These are phyloP conservation scores for Hanseniaspora gamundiae DNA, from an alignment of 1,139 yeast species.

Conservation along the genomic window DNA sequence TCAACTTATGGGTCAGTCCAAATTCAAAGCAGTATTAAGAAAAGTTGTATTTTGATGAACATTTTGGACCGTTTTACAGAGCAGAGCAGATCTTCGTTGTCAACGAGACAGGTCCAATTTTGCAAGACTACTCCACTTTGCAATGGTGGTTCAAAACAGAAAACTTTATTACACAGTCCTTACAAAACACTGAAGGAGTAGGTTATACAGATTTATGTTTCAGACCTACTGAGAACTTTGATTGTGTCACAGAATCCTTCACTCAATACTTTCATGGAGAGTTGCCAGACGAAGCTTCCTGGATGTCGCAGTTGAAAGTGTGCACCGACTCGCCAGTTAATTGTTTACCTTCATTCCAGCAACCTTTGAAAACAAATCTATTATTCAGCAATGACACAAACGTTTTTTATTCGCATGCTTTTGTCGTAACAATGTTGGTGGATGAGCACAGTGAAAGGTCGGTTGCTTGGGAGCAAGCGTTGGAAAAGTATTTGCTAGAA, in stretches of 20 bases:
- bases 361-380: conserved; percentile 64
- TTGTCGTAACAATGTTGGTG: conserved; percentile 61
- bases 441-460: conserved; percentile 41
- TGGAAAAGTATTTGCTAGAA: conserved; percentile 44
- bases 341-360: conserved; percentile 84
- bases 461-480: conserved; percentile 47
- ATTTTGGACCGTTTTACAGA: conserved; percentile 88
- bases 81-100: conserved; percentile 75
- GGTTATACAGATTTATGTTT: conserved; percentile 63
- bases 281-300: conserved; percentile 39
- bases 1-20: conserved; percentile 82
- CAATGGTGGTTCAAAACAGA: conserved; percentile 87
- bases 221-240: conserved; percentile 61
- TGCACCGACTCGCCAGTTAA: conserved; percentile 79
- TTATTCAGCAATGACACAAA: conserved; percentile 52
- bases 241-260: conserved; percentile 79
- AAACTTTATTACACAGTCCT: conserved; percentile 30
- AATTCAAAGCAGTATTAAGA: conserved; percentile 59
- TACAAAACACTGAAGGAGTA: conserved; percentile 19
- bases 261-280: conserved; percentile 79
- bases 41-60: conserved; percentile 57
- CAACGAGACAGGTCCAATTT: conserved; percentile 49
- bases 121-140: conserved; percentile 52
- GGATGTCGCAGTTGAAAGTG: conserved; percentile 40
- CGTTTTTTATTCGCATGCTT: conserved; percentile 51